Evolutionary conservation across 1,284 basidiomycete species (phyloP).

Genomic region (Retiboletus fuscus): DNA sequence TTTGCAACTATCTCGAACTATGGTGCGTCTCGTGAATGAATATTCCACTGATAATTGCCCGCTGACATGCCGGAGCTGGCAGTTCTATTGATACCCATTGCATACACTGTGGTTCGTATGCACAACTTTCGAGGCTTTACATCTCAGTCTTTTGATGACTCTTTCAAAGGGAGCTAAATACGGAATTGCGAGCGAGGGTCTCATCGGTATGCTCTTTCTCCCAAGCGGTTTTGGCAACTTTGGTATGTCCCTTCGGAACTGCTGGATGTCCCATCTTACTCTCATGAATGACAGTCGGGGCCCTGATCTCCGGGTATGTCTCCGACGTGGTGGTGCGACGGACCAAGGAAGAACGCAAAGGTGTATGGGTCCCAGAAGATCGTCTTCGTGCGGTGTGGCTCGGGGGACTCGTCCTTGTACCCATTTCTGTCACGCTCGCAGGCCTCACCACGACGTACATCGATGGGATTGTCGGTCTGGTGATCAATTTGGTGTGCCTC

Average conservation of each 20-base stretch:
- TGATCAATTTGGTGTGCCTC: slow-evolving; percentile 56
- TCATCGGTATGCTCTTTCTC: slow-evolving; percentile 72
- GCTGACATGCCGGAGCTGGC: neutral
- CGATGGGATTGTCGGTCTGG: slow-evolving; percentile 54
- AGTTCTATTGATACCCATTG: slow-evolving; percentile 54
- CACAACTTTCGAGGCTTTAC: slow-evolving; percentile 15
- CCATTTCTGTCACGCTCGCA: slow-evolving; percentile 42
- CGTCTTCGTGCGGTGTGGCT: slow-evolving; percentile 63
- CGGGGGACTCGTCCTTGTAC: slow-evolving; percentile 59
- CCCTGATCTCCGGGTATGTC: slow-evolving; percentile 62
- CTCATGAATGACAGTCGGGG: slow-evolving; percentile 55
- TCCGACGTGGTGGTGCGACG: slow-evolving; percentile 63
- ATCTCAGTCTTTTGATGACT: slow-evolving; percentile 14
- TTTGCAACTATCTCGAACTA: slow-evolving; percentile 59
- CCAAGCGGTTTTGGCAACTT: slow-evolving; percentile 72
- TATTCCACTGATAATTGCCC: neutral
- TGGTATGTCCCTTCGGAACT: slow-evolving; percentile 49
- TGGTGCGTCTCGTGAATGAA: slow-evolving; percentile 46
- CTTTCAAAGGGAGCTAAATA: slow-evolving; percentile 64
- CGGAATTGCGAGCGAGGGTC: slow-evolving; percentile 66
- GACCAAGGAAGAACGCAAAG: slow-evolving; percentile 62
- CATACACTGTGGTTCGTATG: slow-evolving; percentile 48
- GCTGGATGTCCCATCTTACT: neutral
- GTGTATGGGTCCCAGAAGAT: slow-evolving; percentile 69
- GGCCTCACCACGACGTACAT: slow-evolving; percentile 51